Base-by-base conservation (phyloP, 2,329 filamentous ascomycete species). In the Fusarium transvaalense region DNA sequence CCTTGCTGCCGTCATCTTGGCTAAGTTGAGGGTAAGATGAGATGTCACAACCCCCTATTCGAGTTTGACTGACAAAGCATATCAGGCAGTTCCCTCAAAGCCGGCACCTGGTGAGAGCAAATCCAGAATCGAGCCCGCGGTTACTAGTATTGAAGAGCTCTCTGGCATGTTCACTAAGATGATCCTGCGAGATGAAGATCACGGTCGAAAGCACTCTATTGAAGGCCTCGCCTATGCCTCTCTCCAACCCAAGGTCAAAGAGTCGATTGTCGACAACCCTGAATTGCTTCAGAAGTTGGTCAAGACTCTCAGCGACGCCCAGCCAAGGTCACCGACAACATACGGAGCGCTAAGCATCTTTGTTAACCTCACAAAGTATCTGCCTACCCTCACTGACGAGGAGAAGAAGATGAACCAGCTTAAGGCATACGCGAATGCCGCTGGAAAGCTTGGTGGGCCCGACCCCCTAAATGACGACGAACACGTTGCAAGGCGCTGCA, bases 181-280 rank as follows among this genome's bases (percentile, higher is more conserved):
- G 81, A 83, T 94, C 45, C 75, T 91, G 29, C 83, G 83, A 31
- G 83, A 87, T 43, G 84, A 88, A 43, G 84, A 88, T 34, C 81
- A 83, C 55, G 84, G 83, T 66, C 85, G 86, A 64, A 87, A 91
- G 72, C 89, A 92, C 75, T 91, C 92, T 1, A 88, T 98, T 56
- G 96, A 99, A 80, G 96, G 95, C 8, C 83, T 99, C 63, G 96
- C 95, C 15, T 98, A 97, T 77, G 91, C 94, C 6, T 97, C 95
- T 12, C 85, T 98, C 37, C 93, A 93, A 73, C 89, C 95, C 8
- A 89, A 88, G 61, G 88, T 97, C 60, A 97, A 97, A 78, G 93
- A 98, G 77, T 87, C 89, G 48, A 84, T 98, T 12, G 88, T 89
- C 14, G 85, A 85, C 48, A 91, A 97, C 75, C 77, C 82, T 6